Percentiles rank a stretch among this genome's conserved stretches.
These are phyloP conservation scores for Salix viminalis DNA, from an alignment of 345 rosid genomes.

Conservation along the genomic window DNA sequence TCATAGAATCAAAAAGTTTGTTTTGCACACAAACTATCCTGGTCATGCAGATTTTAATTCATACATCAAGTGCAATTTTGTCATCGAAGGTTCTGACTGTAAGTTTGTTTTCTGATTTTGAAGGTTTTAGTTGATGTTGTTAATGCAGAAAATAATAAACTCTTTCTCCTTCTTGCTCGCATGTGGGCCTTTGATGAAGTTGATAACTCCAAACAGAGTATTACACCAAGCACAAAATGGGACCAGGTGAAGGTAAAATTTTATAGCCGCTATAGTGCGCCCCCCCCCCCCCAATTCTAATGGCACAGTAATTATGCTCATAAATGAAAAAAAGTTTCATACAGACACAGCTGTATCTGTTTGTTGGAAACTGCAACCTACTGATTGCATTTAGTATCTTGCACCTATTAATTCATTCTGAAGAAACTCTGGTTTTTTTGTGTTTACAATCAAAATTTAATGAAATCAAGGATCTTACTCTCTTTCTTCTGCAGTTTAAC, in stretches of 20 bases:
- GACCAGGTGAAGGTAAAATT: constrained; percentile 84
- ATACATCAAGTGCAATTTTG: constrained; percentile 89
- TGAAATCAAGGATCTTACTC: no score
- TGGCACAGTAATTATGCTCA: no score
- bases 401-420: no score
- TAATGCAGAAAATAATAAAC: not conserved
- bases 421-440: no score
- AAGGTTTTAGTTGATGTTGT: constrained; percentile 3
- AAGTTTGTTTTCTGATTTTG: constrained; percentile 12
- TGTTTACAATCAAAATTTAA: no score
- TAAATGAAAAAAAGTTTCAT: no score
- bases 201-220: constrained; percentile 48
- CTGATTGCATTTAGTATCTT: no score
- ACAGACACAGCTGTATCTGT: no score
- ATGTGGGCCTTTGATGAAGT: constrained; percentile 49
- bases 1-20: constrained; percentile 90
- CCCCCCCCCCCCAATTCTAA: not conserved
- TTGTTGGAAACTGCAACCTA: no score
- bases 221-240: constrained; percentile 87
- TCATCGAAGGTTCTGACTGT: constrained; percentile 49
- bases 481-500: no score
- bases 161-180: constrained; percentile 16
- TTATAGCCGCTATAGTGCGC: not conserved
- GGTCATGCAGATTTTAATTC: constrained; percentile 99
- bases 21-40: constrained; percentile 91